These are phyloP conservation scores for Keithomyces neogunnii DNA, from an alignment of 2,329 filamentous ascomycete species.

Conservation along the genomic window DNA sequence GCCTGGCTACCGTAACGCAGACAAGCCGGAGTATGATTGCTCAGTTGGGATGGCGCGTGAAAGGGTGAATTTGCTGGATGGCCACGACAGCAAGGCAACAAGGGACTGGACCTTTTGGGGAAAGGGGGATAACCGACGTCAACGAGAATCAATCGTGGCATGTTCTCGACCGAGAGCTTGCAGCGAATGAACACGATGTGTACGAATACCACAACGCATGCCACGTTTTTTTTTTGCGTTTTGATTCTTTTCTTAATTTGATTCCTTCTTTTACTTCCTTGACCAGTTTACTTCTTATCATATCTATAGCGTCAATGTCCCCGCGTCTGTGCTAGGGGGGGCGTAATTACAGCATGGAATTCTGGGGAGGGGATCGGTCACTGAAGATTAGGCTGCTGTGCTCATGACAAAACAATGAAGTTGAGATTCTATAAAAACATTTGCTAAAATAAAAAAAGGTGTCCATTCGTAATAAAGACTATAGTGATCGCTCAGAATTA, in stretches of 20 bases:
- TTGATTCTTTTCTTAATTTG: not conserved
- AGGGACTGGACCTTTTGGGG: not conserved
- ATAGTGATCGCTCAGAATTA: not conserved
- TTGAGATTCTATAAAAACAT: not conserved
- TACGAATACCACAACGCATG: constrained; percentile 1
- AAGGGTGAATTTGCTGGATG: not conserved
- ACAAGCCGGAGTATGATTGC: not conserved
- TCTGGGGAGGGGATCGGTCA: not conserved
- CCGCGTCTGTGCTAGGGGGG: not conserved
- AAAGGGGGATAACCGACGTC: not conserved
- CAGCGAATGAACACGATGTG: not conserved
- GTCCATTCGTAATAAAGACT: not conserved
- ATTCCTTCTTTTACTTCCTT: not conserved
- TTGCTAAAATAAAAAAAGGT: not conserved
- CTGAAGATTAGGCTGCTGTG: not conserved
- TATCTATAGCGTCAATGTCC: not conserved
- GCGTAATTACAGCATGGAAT: not conserved
- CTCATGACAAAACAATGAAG: not conserved
- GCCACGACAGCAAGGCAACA: not conserved
- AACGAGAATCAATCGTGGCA: not conserved
- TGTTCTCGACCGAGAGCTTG: not conserved
- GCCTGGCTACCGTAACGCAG: not conserved
- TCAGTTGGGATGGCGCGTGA: not conserved
- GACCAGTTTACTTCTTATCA: not conserved
- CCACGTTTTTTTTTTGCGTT: constrained; percentile 2